Base-by-base conservation (phyloP, 306 rosid genomes). In the Cicer chorassanicum region DNA sequence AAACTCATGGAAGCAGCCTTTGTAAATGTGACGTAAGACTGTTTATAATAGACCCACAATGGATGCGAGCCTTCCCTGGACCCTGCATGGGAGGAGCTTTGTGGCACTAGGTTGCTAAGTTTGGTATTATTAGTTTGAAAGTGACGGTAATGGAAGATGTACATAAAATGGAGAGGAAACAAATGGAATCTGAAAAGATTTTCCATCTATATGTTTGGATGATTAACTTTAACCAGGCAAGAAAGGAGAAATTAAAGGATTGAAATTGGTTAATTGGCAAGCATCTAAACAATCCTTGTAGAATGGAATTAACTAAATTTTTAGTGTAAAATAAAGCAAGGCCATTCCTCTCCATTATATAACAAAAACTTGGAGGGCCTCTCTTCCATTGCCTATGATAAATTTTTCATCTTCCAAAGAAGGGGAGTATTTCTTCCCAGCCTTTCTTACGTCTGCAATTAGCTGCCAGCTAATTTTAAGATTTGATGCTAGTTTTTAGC, bases 381-480 rank as follows among this genome's bases (percentile, higher is more conserved):
- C 65, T 5, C 14, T 62, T 38, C 60, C 67, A 29, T 53, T 64
- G 51, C 10, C 19, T 21, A 34, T 51, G 67, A 64, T 42, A 51
- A 29, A 15, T 29, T 43, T 14, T 62, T 61, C 7, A 24, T 12
- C 42, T 49, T 53, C 16, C 42, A 63, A 45, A 11, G 16, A 64
- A 36, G 50, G 48, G 16, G 40, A 29, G 16, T 8, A 51, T 63
- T 43, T 65, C 56, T 50, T 63, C 12, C 12, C 12, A 15, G 49
- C 38, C 50, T 60, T 29, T 24, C 41, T 59, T 39, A 8, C 36
- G 2, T 43, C 56, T 60, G 41, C 41, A 59, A 55, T 73, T 73
- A 66, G 56, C 40, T 59, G 69, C 62, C 55, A n/a, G 51, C 79
- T 67, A 50, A 29, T 57, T 66, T 73, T 74, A 45, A 67, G 76